A percentile compares a stretch with the other conserved stretches of the same genome.
phyloP scores from a whole-genome alignment of 495 filamentous ascomycete species.

The Corynascus novoguineensis region DNA sequence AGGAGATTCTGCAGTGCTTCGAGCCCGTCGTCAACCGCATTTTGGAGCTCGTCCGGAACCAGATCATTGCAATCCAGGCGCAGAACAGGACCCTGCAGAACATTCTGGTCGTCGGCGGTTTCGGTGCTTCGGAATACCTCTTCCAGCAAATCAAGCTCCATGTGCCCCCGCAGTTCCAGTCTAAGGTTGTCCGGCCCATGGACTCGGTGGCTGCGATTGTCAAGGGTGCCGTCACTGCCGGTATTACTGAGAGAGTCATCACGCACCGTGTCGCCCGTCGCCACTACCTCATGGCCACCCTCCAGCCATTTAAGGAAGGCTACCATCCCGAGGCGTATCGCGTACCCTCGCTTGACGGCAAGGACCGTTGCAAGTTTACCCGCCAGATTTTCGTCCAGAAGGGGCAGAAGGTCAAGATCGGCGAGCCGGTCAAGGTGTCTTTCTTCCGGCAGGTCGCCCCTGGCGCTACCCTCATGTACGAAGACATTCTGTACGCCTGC shows the following conservation, averaged over 20 bases:
- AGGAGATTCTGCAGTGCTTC: slow-evolving; percentile 74
- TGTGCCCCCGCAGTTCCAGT: slow-evolving; percentile 72
- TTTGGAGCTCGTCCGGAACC: slow-evolving; percentile 66
- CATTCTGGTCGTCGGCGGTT: slow-evolving; percentile 68
- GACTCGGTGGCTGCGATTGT: slow-evolving; percentile 73
- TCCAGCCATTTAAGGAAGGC: slow-evolving; percentile 97
- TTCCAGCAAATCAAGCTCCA: slow-evolving; percentile 81
- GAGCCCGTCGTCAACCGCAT: slow-evolving; percentile 72
- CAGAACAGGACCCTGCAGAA: slow-evolving; percentile 68
- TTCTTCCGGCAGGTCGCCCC: slow-evolving; percentile 98
- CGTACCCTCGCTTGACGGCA: slow-evolving; percentile 91
- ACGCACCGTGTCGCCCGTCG: slow-evolving; percentile 96
- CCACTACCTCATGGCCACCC: slow-evolving; percentile 98
- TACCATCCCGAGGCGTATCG: slow-evolving; percentile 98
- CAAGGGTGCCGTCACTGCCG: slow-evolving; percentile 74
- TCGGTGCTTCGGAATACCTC: slow-evolving; percentile 70
- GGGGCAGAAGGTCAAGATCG: slow-evolving; percentile 97
- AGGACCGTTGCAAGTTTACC: slow-evolving; percentile 98
- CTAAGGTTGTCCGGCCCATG: slow-evolving; percentile 72
- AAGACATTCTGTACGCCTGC: slow-evolving; percentile 96
- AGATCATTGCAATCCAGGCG: slow-evolving; percentile 73
- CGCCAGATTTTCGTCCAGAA: slow-evolving; percentile 98
- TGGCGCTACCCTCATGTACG: slow-evolving; percentile 97
- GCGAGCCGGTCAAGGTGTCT: slow-evolving; percentile 96
- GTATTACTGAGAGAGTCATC: slow-evolving; percentile 93